Evolutionary conservation across 371 early-diverging fungal species (phyloP).

Genomic region (Mucor plumbeus): DNA sequence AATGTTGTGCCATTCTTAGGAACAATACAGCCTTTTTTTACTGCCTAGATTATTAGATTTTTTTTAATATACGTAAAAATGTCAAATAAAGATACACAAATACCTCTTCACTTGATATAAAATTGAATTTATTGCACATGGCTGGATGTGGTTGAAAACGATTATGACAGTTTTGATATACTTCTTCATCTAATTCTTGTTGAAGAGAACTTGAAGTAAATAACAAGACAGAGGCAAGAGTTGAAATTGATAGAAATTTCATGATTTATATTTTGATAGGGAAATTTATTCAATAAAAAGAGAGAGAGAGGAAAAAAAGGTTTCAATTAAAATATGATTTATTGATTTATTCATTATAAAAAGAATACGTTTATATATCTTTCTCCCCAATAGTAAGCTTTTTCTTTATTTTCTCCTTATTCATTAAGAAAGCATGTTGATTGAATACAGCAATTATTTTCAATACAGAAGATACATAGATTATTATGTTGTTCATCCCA

Average conservation of each 20-base stretch:
- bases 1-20: constrained; percentile 36
- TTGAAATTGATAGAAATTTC: constrained; percentile 10
- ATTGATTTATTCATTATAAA: not conserved
- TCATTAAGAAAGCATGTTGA: constrained; percentile 3
- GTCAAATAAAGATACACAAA: not conserved
- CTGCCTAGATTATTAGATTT: constrained; percentile 5
- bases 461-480: constrained; percentile 4
- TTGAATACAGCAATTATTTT: constrained; percentile 9
- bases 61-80: not conserved
- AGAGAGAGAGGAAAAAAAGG: not conserved
- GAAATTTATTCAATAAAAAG: constrained; percentile 1
- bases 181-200: not conserved
- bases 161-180: constrained; percentile 21
- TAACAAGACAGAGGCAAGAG: not conserved
- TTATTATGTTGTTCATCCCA: constrained; percentile 6
- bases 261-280: not conserved
- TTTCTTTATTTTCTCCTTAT: not conserved
- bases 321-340: constrained; percentile 4
- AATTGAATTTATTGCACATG: constrained; percentile 32
- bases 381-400: not conserved
- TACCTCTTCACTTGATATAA: constrained; percentile 28
- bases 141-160: constrained; percentile 9
- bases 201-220: constrained; percentile 3
- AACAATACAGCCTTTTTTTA: constrained; percentile 26
- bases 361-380: not conserved